Evolutionary conservation across 2,329 filamentous ascomycete species (phyloP), one percentile per base, ranked within the genome.

Genomic region (Tolypocladium tropicale): DNA sequence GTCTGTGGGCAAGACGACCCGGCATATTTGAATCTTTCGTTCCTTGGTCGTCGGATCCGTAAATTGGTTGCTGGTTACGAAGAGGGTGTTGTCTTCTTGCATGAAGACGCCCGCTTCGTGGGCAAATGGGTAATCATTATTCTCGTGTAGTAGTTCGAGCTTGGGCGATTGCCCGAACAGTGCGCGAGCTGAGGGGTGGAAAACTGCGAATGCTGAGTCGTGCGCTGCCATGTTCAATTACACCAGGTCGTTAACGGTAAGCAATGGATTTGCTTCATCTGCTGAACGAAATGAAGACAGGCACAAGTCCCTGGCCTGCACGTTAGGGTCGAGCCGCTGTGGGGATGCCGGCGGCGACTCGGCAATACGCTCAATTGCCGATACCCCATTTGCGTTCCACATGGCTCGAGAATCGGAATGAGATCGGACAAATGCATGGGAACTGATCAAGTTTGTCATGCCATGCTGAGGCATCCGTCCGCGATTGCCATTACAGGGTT

Each of bases 71-170:
- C 70, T 73, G 0, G 70, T 72, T 34, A 72, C 59, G 57, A 71
- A 69, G 0, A 71, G 58, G 0, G 64, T 57, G 21, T 68, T 62
- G 7, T 62, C 56, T n/a, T 62, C 55, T 12, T 61, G 61, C 6
- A 71, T 64, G 56, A 67, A 72, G 9, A 71, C 69, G 1, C 68
- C 68, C 0, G 77, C 77, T 63, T 80, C 78, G 58, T 80, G 77
- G 1, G 76, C 77, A 53, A 79, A 79, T 0, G 76, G 72, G 43
- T 76, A 73, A 3, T 64, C 61, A 34, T 65, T 60, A 52, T 72
- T 70, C 57, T 75, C 68, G 30, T 68, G 61, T 3, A 77, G 60
- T 2, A 75, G 57, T 14, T 74, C 66, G 1, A 77, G 57, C 12
- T 59, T 64, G 5, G 73, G 72, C 3, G 57, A 55, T 5, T 57